These are phyloP conservation scores for Blakeslea trispora DNA, from an alignment of 371 early-diverging fungal genomes.

Conservation along the genomic window DNA sequence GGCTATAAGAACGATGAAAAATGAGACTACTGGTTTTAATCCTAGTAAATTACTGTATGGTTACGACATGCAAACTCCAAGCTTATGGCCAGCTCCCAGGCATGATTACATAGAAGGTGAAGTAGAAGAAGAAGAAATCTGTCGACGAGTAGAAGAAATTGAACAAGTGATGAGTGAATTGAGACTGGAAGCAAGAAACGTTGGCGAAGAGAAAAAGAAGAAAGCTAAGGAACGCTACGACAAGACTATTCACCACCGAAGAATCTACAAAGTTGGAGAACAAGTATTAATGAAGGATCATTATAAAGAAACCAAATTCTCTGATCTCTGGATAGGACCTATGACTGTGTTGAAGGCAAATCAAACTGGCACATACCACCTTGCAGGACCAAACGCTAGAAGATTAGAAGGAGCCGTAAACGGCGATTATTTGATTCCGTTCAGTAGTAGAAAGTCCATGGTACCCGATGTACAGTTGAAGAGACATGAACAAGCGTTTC, in stretches of 20 bases:
- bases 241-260: neutral
- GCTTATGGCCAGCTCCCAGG: constrained; percentile 18
- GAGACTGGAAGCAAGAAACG: neutral
- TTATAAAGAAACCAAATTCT: constrained; percentile 9
- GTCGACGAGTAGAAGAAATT: neutral
- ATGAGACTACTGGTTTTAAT: constrained; percentile 12
- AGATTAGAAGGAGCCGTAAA: constrained; percentile 15
- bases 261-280: constrained; percentile 14
- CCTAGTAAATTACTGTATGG: constrained; percentile 20
- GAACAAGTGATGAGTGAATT: neutral
- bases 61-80: constrained; percentile 19
- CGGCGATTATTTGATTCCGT: constrained; percentile 14
- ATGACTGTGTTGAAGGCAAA: constrained; percentile 6
- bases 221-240: constrained; percentile 1
- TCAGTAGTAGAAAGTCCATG: constrained; percentile 5
- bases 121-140: constrained; percentile 10
- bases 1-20: constrained; percentile 21
- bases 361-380: constrained; percentile 12
- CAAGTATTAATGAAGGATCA: constrained; percentile 21
- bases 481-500: neutral
- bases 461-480: constrained; percentile 17
- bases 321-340: constrained; percentile 20
- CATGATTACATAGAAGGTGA: constrained; percentile 24
- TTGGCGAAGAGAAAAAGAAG: neutral
- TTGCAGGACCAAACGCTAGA: constrained; percentile 9